Evolutionary conservation across 306 rosid genomes (phyloP), one percentile per base, ranked within the genome.

Genomic region (Cucurbita moschata): DNA sequence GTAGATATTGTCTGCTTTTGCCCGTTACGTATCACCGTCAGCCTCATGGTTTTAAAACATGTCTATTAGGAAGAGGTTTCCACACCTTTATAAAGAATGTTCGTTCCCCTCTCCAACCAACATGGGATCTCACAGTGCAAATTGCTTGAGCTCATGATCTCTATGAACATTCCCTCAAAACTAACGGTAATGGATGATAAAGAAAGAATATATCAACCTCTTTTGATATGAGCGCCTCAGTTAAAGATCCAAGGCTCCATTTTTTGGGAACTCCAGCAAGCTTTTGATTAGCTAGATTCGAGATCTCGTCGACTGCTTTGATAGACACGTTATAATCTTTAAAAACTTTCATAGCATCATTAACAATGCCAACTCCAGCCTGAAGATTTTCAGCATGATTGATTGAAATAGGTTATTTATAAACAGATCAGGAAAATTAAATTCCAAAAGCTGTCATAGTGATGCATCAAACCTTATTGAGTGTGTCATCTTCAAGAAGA

Each of bases 351-450:
- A n/a, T 54, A 78, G 87, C 89, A 80, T 94, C 98, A 42, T 55
- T 74, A 5, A 70, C 79, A 79, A 90, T 90, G 74, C 92, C 96
- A 67, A 80, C 85, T 80, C 98, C 98, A 75, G 89, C 97, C 97
- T 94, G 84, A 53, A 49, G 39, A 54, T 49, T 15, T 49, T 69
- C 58, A 49, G 14, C 43, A 69, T 26, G 43, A 26, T 69, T 14
- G 21, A 69, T 69, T n/a, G 8, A 47, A 26, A 12, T 69, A 15
- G 43, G 21, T 68, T 23, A 26, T 26, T 1, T 26, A 21, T 10
- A 65, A 19, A 13, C 7, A 11, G 39, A 19, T 19, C n/a, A 19
- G 14, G 10, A 43, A 37, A 73, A 18, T 7, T 11, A 18, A 53
- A 15, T 70, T 30, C 61, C 39, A 66, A 6, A 44, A 67, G 16